These are phyloP conservation scores for Fusarium transvaalense DNA, from an alignment of 2,329 filamentous ascomycete species.

Conservation along the genomic window DNA sequence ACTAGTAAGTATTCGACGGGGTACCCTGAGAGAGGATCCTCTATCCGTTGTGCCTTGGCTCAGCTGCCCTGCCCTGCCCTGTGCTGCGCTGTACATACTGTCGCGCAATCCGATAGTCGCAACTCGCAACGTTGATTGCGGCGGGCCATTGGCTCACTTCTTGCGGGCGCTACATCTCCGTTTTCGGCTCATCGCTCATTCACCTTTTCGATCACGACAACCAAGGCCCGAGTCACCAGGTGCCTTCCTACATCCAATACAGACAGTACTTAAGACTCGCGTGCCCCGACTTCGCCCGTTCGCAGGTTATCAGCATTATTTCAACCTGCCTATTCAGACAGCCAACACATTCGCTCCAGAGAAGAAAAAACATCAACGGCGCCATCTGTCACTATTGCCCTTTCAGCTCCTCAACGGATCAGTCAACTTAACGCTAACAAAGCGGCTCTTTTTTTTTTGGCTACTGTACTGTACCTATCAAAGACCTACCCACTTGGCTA, in stretches of 20 bases:
- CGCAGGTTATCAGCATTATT: conserved; percentile 14
- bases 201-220: conserved; percentile 41
- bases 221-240: conserved; percentile 45
- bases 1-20: conserved; percentile 32
- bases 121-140: conserved; percentile 43
- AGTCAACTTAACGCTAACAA: conserved; percentile 30
- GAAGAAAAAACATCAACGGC: conserved; percentile 1
- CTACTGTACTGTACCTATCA: conserved; percentile 19
- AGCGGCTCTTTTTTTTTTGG: conserved; percentile 33
- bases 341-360: not conserved
- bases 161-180: conserved; percentile 45
- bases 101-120: conserved; percentile 45
- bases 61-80: conserved; percentile 3
- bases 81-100: conserved; percentile 12
- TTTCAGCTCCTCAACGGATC: conserved; percentile 19
- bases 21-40: conserved; percentile 41
- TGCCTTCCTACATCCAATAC: conserved; percentile 43
- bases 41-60: conserved; percentile 21
- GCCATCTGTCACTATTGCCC: conserved; percentile 6
- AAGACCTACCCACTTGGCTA: conserved; percentile 28
- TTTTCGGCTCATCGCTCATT: conserved; percentile 48
- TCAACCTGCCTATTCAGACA: not conserved
- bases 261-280: conserved; percentile 46
- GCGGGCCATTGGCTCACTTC: conserved; percentile 40
- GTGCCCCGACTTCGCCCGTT: conserved; percentile 45